These are phyloP conservation scores for Aspergillus arachidicola DNA, from an alignment of 2,329 filamentous ascomycete species.

Conservation along the genomic window DNA sequence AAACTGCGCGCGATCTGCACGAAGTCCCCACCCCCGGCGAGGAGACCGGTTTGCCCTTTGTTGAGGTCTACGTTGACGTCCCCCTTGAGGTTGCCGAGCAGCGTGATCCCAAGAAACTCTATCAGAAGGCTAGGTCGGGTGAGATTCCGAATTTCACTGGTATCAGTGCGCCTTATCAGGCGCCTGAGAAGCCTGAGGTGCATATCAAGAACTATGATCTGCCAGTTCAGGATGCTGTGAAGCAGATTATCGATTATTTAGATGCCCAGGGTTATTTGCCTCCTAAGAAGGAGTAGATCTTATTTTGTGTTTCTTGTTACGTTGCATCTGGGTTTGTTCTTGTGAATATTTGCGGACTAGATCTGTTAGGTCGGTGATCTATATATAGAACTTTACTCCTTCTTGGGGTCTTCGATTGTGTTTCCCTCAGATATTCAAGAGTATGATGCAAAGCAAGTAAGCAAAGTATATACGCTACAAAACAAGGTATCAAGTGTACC, in stretches of 20 bases:
- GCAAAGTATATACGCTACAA: conserved; percentile 21
- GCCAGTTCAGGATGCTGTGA: conserved; percentile 85
- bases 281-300: conserved; percentile 38
- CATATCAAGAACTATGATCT: conserved; percentile 80
- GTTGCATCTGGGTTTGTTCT: not conserved
- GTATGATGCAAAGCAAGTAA: conserved; percentile 2
- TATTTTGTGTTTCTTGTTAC: not conserved
- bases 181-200: conserved; percentile 81
- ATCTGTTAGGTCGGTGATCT: not conserved
- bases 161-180: conserved; percentile 93
- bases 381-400: conserved; percentile 6
- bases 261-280: conserved; percentile 67
- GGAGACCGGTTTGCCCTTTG: conserved; percentile 72
- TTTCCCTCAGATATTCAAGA: not conserved
- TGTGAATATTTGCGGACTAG: not conserved
- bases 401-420: not conserved
- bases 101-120: conserved; percentile 94
- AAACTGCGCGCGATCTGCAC: conserved; percentile 80
- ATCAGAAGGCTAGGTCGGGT: conserved; percentile 93
- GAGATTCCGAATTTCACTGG: conserved; percentile 98
- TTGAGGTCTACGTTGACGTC: conserved; percentile 93
- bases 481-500: conserved; percentile 14
- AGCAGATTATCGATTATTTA: conserved; percentile 78
- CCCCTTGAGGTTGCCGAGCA: conserved; percentile 89
- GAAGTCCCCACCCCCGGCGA: conserved; percentile 61